These are phyloP conservation scores for Pyrenopolyporus hunteri DNA, from an alignment of 495 filamentous ascomycete species.

Conservation along the genomic window DNA sequence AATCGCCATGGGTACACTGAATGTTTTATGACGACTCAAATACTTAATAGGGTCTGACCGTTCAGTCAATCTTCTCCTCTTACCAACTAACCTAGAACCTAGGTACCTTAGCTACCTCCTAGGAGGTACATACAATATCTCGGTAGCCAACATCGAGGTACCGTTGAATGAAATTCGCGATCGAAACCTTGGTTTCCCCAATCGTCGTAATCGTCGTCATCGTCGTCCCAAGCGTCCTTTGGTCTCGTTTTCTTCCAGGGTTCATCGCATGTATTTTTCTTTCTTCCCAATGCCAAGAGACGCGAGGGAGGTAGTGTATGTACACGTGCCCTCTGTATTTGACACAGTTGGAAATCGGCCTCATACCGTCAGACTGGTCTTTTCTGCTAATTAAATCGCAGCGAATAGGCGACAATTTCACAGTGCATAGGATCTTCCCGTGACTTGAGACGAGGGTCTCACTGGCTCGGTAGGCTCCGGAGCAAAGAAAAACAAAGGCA, in stretches of 20 bases:
- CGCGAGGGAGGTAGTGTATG: too few species aligned
- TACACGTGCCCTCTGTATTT: too few species aligned
- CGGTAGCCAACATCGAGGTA: too few species aligned
- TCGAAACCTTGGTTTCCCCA: constrained; percentile 5
- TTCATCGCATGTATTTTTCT: too few species aligned
- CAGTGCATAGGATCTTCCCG: background rate
- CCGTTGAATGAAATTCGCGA: background rate
- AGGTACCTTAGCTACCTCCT: too few species aligned
- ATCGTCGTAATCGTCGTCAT: constrained; percentile 21
- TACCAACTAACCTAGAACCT: too few species aligned
- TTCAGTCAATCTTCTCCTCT: too few species aligned
- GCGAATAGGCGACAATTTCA: background rate
- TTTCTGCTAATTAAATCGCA: constrained; percentile 6
- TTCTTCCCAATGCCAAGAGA: too few species aligned
- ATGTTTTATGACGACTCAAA: background rate
- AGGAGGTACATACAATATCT: too few species aligned
- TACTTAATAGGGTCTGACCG: too few species aligned
- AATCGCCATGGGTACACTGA: background rate
- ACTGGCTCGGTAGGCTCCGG: constrained; percentile 11
- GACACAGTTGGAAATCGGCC: background rate
- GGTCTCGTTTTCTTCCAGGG: constrained; percentile 17
- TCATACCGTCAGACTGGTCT: constrained; percentile 2
- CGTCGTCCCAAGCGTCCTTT: constrained; percentile 12
- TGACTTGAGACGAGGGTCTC: constrained; percentile 10
- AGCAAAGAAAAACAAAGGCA: constrained; percentile 4